A percentile compares a stretch with the other conserved stretches of the same genome.
phyloP scores from a whole-genome alignment of 2,329 filamentous ascomycete genomes.

The Magnaporthiopsis incrustans region DNA sequence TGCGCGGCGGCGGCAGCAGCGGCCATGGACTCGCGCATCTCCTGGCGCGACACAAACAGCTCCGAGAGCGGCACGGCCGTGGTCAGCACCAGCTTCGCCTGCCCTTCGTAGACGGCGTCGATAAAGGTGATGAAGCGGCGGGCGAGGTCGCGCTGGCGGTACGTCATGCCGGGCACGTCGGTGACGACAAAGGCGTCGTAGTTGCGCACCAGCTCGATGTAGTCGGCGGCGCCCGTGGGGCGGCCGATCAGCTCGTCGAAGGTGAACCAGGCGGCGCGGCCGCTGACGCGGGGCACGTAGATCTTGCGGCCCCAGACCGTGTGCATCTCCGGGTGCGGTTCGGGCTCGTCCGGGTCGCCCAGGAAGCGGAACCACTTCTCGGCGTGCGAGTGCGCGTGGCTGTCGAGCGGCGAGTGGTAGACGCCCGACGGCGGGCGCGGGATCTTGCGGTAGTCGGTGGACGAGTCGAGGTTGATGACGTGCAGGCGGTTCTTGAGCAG shows the following conservation, averaged over 20 bases:
- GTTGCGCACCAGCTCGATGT: slow-evolving; percentile 79
- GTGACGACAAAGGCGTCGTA: slow-evolving; percentile 93
- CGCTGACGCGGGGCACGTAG: slow-evolving; percentile 77
- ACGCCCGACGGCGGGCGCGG: slow-evolving; percentile 87
- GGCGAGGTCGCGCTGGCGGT: slow-evolving; percentile 77
- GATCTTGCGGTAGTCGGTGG: slow-evolving; percentile 96
- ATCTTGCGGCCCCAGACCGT: slow-evolving; percentile 91
- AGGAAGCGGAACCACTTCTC: slow-evolving; percentile 95
- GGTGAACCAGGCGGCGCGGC: slow-evolving; percentile 80
- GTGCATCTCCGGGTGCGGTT: slow-evolving; percentile 70
- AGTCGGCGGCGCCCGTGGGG: slow-evolving; percentile 89
- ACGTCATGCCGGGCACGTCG: slow-evolving; percentile 85
- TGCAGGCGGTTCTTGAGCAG: slow-evolving; percentile 77
- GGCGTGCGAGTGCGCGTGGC: slow-evolving; percentile 68
- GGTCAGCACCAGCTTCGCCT: slow-evolving; percentile 93
- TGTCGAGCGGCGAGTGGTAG: slow-evolving; percentile 83
- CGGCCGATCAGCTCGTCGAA: slow-evolving; percentile 87
- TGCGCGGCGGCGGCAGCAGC: slow-evolving; percentile 22
- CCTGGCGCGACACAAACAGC: slow-evolving; percentile 71
- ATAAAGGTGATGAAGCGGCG: slow-evolving; percentile 95
- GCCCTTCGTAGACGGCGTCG: slow-evolving; percentile 85
- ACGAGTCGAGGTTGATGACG: slow-evolving; percentile 90
- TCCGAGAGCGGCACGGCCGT: slow-evolving; percentile 77
- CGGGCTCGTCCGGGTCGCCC: slow-evolving; percentile 69
- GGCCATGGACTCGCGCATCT: slow-evolving; percentile 53